Conservation (phyloP, 1,284 basidiomycete species). For the Ustilago nuda region DNA sequence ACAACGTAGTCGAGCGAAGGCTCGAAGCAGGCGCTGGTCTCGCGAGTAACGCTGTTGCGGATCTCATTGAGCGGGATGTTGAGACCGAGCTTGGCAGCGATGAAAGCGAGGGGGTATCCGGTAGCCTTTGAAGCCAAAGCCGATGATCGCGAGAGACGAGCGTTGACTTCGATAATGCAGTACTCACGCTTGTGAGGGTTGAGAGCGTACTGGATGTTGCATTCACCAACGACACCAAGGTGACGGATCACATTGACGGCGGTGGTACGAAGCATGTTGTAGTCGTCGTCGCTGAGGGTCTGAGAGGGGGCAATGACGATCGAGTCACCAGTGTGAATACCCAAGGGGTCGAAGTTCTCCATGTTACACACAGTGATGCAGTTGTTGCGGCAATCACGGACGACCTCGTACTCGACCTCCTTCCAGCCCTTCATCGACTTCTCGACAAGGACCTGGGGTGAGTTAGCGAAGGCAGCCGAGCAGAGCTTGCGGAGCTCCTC, state of each 20-base stretch:
- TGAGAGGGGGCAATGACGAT: constrained; percentile 98
- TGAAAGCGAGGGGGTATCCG: constrained; percentile 97
- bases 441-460: constrained; percentile 96
- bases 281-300: constrained; percentile 86
- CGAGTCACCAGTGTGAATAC: constrained; percentile 99
- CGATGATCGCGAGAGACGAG: constrained; percentile 97
- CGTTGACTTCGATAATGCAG: constrained; percentile 99
- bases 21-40: constrained; percentile 97
- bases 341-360: constrained; percentile 99
- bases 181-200: constrained; percentile 95
- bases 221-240: constrained; percentile 95
- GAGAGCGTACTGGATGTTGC: constrained; percentile 98
- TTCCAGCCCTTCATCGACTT: constrained; percentile 97
- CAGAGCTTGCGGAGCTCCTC: constrained; percentile 87
- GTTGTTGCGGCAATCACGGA: constrained; percentile 96
- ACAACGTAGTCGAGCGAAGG: constrained; percentile 96
- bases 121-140: constrained; percentile 98
- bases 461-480: constrained; percentile 85
- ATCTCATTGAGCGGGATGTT: constrained; percentile 98
- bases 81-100: constrained; percentile 96
- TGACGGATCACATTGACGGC: constrained; percentile 98
- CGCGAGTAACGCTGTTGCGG: constrained; percentile 95
- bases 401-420: constrained; percentile 99
- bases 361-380: constrained; percentile 99
- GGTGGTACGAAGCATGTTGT: constrained; percentile 98